Conservation (phyloP, 257 asterid genomes). For the Rubia yunnanensis region DNA sequence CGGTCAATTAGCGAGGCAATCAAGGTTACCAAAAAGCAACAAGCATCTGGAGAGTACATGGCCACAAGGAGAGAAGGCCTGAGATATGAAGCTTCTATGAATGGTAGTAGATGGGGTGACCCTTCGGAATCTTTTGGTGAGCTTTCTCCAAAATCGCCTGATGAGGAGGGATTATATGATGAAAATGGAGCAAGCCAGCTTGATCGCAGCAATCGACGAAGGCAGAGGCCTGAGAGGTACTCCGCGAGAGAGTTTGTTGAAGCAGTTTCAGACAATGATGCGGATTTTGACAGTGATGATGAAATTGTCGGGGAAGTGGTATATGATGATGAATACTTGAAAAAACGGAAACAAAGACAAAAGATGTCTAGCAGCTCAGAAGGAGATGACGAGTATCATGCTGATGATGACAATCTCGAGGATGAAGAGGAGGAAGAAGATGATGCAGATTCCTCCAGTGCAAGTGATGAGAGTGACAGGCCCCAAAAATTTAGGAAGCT, state of each 20-base stretch:
- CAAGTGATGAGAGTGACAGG: conserved; percentile 60
- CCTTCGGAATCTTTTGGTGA: conserved; percentile 55
- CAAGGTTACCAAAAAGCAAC: conserved; percentile 74
- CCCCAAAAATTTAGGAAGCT: conserved; percentile 35
- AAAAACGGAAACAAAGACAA: conserved; percentile 49
- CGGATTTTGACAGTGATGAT: conserved; percentile 76
- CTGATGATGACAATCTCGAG: conserved; percentile 66
- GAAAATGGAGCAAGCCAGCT: conserved; percentile 37
- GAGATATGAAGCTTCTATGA: conserved; percentile 46
- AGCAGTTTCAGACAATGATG: conserved; percentile 65
- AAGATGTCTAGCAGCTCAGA: conserved; percentile 83
- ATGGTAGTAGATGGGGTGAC: conserved; percentile 57
- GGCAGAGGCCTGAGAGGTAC: conserved; percentile 84
- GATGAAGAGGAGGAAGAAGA: conserved; percentile 62
- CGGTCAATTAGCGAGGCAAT: conserved; percentile 88
- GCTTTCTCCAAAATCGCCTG: conserved; percentile 51
- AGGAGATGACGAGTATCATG: conserved; percentile 76
- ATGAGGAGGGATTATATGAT: conserved; percentile 46
- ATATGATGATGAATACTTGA: conserved; percentile 78
- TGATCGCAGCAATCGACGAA: conserved; percentile 72
- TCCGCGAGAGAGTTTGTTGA: conserved; percentile 62
- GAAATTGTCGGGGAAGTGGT: conserved; percentile 94
- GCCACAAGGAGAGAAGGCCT: conserved; percentile 38
- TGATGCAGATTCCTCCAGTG: conserved; percentile 40
- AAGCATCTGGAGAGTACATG: conserved; percentile 46